A percentile compares a stretch with the other conserved stretches of the same genome.
Conservation (phyloP, 345 rosid genomes). For the Corchorus olitorius region DNA sequence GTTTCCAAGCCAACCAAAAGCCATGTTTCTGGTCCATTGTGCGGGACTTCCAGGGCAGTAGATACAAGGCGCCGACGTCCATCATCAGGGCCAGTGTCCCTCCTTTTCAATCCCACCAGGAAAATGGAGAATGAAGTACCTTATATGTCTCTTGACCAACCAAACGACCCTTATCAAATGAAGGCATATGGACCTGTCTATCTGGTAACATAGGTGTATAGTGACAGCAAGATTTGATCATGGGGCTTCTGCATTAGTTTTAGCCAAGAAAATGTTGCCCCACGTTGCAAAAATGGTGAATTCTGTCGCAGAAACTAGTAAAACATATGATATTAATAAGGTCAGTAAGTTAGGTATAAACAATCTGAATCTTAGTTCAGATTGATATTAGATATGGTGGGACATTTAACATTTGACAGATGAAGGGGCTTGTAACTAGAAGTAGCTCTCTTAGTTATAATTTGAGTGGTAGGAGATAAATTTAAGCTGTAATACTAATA, state of each 20-base stretch:
- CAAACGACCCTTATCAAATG: slow-evolving; percentile 30
- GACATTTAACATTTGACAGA: slow-evolving; percentile 3
- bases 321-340: neutral
- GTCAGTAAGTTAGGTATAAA: neutral
- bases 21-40: slow-evolving; percentile 50
- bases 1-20: slow-evolving; percentile 34
- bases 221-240: neutral
- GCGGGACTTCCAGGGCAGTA: slow-evolving; percentile 20
- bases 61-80: slow-evolving; percentile 29
- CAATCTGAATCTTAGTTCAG: slow-evolving; percentile 1
- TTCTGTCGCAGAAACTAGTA: neutral
- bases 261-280: slow-evolving; percentile 18
- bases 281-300: neutral
- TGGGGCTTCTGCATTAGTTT: slow-evolving; percentile 6
- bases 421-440: neutral
- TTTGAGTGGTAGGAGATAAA: neutral
- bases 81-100: slow-evolving; percentile 44
- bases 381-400: neutral
- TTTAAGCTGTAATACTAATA: neutral
- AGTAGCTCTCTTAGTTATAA: neutral
- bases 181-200: slow-evolving; percentile 54
- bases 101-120: slow-evolving; percentile 35
- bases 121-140: slow-evolving; percentile 38
- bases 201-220: slow-evolving; percentile 45
- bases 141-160: slow-evolving; percentile 42